phyloP scores from a whole-genome alignment of 176 grass and related monocot genomes.

The Pontederia paniculata region DNA sequence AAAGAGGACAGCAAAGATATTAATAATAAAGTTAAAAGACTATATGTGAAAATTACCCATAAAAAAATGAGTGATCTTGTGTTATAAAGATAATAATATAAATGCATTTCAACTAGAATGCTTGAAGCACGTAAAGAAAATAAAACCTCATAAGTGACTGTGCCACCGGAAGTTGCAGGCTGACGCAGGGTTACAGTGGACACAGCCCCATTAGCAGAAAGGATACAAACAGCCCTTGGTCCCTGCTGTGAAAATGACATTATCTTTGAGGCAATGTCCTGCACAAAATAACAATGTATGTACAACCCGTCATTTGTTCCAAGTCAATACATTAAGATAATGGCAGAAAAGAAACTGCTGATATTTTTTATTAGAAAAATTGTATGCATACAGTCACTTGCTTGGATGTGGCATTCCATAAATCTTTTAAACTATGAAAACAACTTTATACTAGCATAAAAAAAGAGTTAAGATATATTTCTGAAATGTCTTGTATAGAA shows the following conservation, averaged over 20 bases:
- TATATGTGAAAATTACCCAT: no score
- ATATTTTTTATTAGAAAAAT: neutral
- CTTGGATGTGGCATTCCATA: no score
- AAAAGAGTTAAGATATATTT: no score
- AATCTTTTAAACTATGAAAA: no score
- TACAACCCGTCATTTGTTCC: neutral
- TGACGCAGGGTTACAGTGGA: constrained; percentile 28
- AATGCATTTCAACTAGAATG: neutral
- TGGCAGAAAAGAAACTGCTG: neutral
- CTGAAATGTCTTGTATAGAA: no score
- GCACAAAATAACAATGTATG: constrained; percentile 4
- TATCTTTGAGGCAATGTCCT: constrained; percentile 39
- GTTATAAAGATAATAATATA: neutral
- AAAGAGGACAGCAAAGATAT: no score
- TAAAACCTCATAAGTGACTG: constrained; percentile 17
- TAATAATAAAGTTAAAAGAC: no score
- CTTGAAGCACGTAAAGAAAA: no score
- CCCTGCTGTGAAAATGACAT: constrained; percentile 33
- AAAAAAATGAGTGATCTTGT: constrained; percentile 14
- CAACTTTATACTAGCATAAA: no score
- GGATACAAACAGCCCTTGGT: constrained; percentile 27
- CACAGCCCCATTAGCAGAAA: constrained; percentile 33
- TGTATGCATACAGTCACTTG: neutral
- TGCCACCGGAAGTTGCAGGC: constrained; percentile 26
- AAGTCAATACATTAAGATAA: constrained; percentile 1